Percentiles rank a stretch among this genome's conserved stretches.
phyloP scores from a whole-genome alignment of 139 green algal genomes.

The Chlamydomonas incerta region DNA sequence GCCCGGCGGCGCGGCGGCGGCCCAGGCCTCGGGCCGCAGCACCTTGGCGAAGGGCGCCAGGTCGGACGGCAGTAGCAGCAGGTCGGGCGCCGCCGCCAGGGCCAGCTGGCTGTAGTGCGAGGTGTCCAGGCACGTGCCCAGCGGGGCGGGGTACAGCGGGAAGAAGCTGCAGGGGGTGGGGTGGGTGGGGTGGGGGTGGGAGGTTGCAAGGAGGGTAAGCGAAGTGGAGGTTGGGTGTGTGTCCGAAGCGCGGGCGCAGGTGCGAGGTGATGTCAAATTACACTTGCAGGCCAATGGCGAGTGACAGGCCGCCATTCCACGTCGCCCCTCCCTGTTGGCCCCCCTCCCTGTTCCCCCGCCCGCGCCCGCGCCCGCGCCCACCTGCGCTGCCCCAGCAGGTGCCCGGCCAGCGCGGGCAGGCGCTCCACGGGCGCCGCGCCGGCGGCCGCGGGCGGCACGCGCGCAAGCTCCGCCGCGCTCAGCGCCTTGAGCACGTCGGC shows the following conservation, averaged over 20 bases:
- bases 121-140: conserved; percentile 82
- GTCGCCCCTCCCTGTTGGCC: not conserved
- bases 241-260: no score
- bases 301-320: no score
- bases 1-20: not conserved
- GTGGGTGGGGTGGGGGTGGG: no score
- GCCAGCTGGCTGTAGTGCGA: conserved; percentile 62
- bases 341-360: no score
- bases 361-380: not conserved
- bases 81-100: conserved; percentile 77
- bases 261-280: no score
- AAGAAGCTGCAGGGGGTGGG: no score
- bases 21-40: conserved; percentile 36
- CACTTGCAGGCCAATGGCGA: no score
- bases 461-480: conserved; percentile 45
- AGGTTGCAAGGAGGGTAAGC: no score
- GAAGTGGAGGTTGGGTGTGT: no score
- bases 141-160: conserved; percentile 87
- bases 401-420: conserved; percentile 75
- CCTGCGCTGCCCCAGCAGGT: conserved; percentile 85
- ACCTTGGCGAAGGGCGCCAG: conserved; percentile 91
- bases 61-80: conserved; percentile 95
- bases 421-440: conserved; percentile 63
- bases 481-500: conserved; percentile 51
- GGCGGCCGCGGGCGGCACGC: conserved; percentile 36